These are phyloP conservation scores for Periconia sp. DNA, from an alignment of 2,329 filamentous ascomycete species.

Conservation along the genomic window DNA sequence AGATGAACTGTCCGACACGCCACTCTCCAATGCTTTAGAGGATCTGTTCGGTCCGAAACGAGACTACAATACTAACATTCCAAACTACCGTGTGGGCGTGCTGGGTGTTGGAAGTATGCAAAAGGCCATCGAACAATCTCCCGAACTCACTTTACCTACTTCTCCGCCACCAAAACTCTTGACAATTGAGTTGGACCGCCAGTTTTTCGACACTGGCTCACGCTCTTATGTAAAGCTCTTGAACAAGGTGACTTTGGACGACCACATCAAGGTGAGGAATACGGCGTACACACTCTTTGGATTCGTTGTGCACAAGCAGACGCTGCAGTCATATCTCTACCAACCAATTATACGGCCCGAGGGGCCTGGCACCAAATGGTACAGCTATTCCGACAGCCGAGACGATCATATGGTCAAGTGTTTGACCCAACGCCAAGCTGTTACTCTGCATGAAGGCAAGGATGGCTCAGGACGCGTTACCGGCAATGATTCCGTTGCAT, in stretches of 20 bases:
- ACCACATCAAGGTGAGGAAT: slow-evolving; percentile 53
- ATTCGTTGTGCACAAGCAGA: slow-evolving; percentile 62
- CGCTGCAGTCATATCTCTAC: slow-evolving; percentile 60
- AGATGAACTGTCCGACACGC: slow-evolving; percentile 53
- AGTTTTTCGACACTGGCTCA: slow-evolving; percentile 56
- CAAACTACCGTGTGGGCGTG: slow-evolving; percentile 39
- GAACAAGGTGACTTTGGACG: slow-evolving; percentile 59
- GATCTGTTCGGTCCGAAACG: slow-evolving; percentile 50
- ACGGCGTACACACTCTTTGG: slow-evolving; percentile 60
- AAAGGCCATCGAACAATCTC: slow-evolving; percentile 42
- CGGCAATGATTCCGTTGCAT: slow-evolving; percentile 53
- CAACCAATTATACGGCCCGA: slow-evolving; percentile 62
- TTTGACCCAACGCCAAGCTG: slow-evolving; percentile 58
- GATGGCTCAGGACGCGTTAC: slow-evolving; percentile 38
- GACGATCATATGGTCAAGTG: slow-evolving; percentile 59
- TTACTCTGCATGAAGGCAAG: slow-evolving; percentile 55
- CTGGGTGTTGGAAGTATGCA: slow-evolving; percentile 43
- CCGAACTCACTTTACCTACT: slow-evolving; percentile 22
- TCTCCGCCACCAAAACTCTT: slow-evolving; percentile 51
- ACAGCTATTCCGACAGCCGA: slow-evolving; percentile 58
- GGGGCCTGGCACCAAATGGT: slow-evolving; percentile 59
- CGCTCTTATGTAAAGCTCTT: slow-evolving; percentile 61
- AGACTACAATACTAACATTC: slow-evolving; percentile 35
- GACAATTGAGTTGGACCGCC: slow-evolving; percentile 59
- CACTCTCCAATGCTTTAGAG: slow-evolving; percentile 43